Conservation (phyloP, 108 stramenopile genomes). For the Pseudonitzschia pungens region DNA sequence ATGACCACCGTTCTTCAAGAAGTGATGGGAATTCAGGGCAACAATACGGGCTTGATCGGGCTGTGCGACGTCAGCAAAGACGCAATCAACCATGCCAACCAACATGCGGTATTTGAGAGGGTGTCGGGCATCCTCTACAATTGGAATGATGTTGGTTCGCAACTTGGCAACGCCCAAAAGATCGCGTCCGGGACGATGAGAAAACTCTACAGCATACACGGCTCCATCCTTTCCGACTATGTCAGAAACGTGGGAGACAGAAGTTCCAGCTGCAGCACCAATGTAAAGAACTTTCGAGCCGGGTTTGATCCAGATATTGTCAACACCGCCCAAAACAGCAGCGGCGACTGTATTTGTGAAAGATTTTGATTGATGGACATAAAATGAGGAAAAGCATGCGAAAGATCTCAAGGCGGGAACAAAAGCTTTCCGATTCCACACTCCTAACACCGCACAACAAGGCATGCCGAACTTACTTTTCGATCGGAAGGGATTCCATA, state of each 20-base stretch:
- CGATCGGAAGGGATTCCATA: slow-evolving; percentile 99
- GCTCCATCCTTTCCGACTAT: slow-evolving; percentile 97
- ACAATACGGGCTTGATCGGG: slow-evolving; percentile 99
- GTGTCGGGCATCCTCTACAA: slow-evolving; percentile 99
- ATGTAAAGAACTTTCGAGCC: slow-evolving; percentile 98
- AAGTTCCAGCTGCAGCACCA: slow-evolving; percentile 98
- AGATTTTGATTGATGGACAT: slow-evolving; percentile 12
- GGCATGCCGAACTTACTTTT: slow-evolving; percentile 73
- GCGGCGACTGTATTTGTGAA: slow-evolving; percentile 73
- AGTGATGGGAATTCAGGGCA: slow-evolving; percentile 98
- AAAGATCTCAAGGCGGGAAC: background rate
- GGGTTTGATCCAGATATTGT: slow-evolving; percentile 97
- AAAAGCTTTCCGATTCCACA: background rate
- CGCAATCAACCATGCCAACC: slow-evolving; percentile 98
- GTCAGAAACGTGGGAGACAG: slow-evolving; percentile 98
- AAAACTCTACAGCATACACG: slow-evolving; percentile 99
- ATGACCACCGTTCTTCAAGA: slow-evolving; percentile 98
- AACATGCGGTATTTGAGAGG: slow-evolving; percentile 99
- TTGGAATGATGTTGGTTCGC: slow-evolving; percentile 99
- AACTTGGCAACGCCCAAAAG: slow-evolving; percentile 98
- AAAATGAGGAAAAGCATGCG: background rate
- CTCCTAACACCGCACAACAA: background rate
- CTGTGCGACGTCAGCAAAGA: slow-evolving; percentile 99
- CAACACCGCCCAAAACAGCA: slow-evolving; percentile 98
- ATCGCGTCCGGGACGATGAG: slow-evolving; percentile 98